Evolutionary conservation across 805 yeast species (phyloP).

Genomic region (Lachancea kluyveri): DNA sequence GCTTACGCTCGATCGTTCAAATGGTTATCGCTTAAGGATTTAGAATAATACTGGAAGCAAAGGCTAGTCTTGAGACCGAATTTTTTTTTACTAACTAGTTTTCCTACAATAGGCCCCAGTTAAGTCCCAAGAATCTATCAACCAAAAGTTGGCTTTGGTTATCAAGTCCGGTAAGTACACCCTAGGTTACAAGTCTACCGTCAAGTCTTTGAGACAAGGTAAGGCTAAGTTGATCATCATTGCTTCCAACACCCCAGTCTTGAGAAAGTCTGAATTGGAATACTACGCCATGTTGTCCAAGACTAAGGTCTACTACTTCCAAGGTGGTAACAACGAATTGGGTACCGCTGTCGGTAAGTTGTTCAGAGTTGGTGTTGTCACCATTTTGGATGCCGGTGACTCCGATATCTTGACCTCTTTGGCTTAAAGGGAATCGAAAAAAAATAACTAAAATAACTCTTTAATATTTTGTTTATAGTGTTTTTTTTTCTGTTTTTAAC

Average conservation of each 20-base stretch:
- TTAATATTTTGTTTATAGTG: too few relatives aligned
- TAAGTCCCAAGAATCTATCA: slow-evolving; percentile 86
- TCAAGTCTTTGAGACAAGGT: slow-evolving; percentile 97
- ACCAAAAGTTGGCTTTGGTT: slow-evolving; percentile 96
- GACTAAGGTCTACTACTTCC: slow-evolving; percentile 96
- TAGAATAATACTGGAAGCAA: neutral
- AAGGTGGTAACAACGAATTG: slow-evolving; percentile 99
- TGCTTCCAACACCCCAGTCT: slow-evolving; percentile 99
- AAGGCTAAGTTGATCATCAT: slow-evolving; percentile 97
- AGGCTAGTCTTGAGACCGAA: too few relatives aligned
- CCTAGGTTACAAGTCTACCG: slow-evolving; percentile 98
- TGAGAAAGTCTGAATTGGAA: slow-evolving; percentile 99
- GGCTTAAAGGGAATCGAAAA: too few relatives aligned
- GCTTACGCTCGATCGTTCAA: too few relatives aligned
- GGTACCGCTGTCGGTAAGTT: slow-evolving; percentile 99
- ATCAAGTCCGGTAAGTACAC: slow-evolving; percentile 99
- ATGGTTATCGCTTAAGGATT: too few relatives aligned
- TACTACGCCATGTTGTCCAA: slow-evolving; percentile 99
- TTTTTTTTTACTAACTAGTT: too few relatives aligned
- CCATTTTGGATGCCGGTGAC: slow-evolving; percentile 98
- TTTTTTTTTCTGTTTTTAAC: too few relatives aligned
- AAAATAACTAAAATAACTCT: too few relatives aligned
- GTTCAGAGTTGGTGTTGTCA: slow-evolving; percentile 98
- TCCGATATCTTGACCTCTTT: slow-evolving; percentile 88
- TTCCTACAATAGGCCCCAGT: slow-evolving; percentile 87